Conservation (phyloP, 2,329 filamentous ascomycete genomes). For the Diaporthe citrichinensis region DNA sequence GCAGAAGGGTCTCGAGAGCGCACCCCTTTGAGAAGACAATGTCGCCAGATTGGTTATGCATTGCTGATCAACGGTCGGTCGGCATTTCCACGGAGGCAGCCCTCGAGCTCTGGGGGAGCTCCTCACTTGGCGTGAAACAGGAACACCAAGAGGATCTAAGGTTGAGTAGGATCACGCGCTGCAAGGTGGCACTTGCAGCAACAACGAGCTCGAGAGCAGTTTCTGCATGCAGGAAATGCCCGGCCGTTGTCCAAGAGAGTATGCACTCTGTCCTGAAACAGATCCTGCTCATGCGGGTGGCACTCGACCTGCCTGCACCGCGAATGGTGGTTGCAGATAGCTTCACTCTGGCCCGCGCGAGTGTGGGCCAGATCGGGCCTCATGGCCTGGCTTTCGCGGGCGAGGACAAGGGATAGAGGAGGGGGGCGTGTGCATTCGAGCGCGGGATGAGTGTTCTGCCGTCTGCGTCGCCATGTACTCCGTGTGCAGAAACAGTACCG, state of each 20-base stretch:
- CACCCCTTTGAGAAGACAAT: neutral
- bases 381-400: neutral
- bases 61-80: constrained; percentile 15
- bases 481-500: constrained; percentile 21
- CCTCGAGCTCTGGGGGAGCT: neutral
- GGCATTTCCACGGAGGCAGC: neutral
- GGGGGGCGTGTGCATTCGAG: constrained; percentile 23
- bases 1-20: constrained; percentile 9
- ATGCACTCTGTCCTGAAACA: constrained; percentile 8
- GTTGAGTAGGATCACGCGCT: constrained; percentile 18
- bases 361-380: neutral
- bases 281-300: constrained; percentile 27
- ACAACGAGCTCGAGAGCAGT: neutral
- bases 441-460: neutral
- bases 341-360: constrained; percentile 2
- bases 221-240: neutral
- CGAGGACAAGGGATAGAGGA: neutral
- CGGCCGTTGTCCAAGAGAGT: neutral
- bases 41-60: constrained; percentile 4
- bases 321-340: constrained; percentile 5
- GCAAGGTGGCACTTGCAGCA: neutral
- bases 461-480: constrained; percentile 15
- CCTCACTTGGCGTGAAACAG: neutral
- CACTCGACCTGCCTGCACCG: neutral
- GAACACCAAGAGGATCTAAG: constrained; percentile 5